A percentile compares a stretch with the other conserved stretches of the same genome.
phyloP scores from a whole-genome alignment of 768 basidiomycete species.

The Rhodotorula graminis region DNA sequence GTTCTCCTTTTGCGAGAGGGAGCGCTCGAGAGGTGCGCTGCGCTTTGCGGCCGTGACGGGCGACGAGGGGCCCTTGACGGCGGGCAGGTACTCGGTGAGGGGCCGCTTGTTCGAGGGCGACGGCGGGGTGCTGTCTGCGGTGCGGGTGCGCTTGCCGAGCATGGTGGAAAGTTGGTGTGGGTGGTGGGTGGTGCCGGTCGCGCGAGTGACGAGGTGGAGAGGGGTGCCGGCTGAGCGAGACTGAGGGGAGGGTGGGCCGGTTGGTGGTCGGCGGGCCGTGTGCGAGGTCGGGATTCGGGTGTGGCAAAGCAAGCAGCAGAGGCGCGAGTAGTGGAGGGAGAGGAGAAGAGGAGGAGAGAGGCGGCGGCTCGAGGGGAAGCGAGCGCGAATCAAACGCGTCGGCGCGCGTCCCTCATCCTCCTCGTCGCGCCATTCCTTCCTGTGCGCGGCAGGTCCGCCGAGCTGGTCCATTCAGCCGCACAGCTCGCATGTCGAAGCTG shows the following conservation, averaged over 20 bases:
- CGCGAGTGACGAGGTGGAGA: neutral
- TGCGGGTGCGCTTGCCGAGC: conserved; percentile 8
- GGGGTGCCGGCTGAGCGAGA: neutral
- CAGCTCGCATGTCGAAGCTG: too few species aligned
- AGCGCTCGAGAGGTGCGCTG: neutral
- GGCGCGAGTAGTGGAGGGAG: too few species aligned
- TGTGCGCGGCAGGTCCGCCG: too few species aligned
- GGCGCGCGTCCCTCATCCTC: too few species aligned
- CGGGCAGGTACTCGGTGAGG: neutral
- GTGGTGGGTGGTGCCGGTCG: too few species aligned
- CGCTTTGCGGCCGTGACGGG: neutral
- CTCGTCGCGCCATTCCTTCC: too few species aligned
- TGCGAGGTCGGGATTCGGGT: neutral
- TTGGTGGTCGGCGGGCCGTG: neutral
- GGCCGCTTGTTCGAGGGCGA: neutral
- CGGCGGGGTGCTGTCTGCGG: neutral
- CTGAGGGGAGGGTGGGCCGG: neutral
- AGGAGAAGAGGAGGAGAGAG: too few species aligned
- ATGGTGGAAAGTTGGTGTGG: neutral
- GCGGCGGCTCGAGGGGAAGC: too few species aligned
- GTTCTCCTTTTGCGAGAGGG: conserved; percentile 12
- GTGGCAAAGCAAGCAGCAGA: too few species aligned
- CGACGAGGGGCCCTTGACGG: neutral
- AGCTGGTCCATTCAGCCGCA: too few species aligned
- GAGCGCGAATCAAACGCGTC: too few species aligned